A percentile compares a stretch with the other conserved stretches of the same genome.
Evolutionary conservation across 2,329 filamentous ascomycete species (phyloP).

Genomic region (Herpotrichia juniperi): DNA sequence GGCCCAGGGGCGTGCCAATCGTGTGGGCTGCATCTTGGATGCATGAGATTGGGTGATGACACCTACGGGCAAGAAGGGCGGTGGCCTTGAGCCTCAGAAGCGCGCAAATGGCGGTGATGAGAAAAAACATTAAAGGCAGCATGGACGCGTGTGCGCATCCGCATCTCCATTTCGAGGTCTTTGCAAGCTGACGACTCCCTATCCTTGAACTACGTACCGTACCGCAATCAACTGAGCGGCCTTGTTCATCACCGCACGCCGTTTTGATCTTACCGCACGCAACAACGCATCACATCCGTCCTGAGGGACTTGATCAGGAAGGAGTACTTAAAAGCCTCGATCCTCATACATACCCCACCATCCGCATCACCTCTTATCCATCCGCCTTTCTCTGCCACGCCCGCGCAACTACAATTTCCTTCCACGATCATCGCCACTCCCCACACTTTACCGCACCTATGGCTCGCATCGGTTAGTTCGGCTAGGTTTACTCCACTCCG

Average conservation of each 20-base stretch:
- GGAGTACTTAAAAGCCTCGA: conserved; percentile 8
- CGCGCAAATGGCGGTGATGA: not conserved
- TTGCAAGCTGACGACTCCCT: not conserved
- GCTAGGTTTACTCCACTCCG: conserved; percentile 2
- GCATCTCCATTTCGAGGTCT: not conserved
- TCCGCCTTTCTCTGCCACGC: not conserved
- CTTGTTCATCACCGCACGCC: conserved; percentile 17
- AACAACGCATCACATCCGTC: not conserved
- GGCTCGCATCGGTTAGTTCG: conserved; percentile 24
- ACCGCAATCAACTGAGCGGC: too few species aligned
- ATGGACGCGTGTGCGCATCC: conserved; percentile 2
- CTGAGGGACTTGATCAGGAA: not conserved
- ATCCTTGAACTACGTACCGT: too few species aligned
- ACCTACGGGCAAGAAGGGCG: conserved; percentile 5
- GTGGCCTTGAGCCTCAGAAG: conserved; percentile 6
- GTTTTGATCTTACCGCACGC: conserved; percentile 12
- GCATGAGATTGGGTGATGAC: conserved; percentile 6
- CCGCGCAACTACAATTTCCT: not conserved
- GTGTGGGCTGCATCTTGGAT: conserved; percentile 6
- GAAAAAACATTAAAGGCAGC: conserved; percentile 7
- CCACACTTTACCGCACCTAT: conserved; percentile 8
- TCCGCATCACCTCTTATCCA: not conserved
- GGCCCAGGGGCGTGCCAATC: conserved; percentile 2
- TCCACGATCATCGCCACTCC: not conserved
- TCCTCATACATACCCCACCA: too few species aligned